Evolutionary conservation across 805 yeast species (phyloP).

Genomic region (Ogataea chonburiensis): DNA sequence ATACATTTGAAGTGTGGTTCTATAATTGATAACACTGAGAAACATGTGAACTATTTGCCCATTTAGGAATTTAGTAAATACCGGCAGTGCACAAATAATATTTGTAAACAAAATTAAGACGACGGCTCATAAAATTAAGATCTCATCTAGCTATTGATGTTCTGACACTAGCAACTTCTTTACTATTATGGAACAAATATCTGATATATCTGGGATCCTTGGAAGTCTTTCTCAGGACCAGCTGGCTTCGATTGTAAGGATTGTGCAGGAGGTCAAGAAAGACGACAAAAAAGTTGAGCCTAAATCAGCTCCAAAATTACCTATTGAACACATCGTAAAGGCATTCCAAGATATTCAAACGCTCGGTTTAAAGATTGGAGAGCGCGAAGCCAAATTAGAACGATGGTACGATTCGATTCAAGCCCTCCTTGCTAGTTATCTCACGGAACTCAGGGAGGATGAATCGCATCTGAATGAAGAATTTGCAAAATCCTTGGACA

Average conservation of each 20-base stretch:
- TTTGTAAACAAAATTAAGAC: conserved; percentile 14
- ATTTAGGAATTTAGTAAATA: conserved; percentile 13
- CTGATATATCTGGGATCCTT: conserved; percentile 1
- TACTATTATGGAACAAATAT: conserved; percentile 1
- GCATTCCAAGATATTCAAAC: conserved; percentile 15
- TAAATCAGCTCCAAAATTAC: background rate
- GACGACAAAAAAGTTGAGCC: conserved; percentile 3
- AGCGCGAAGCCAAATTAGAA: conserved; percentile 12
- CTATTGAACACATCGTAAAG: conserved; percentile 12
- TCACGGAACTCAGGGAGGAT: conserved; percentile 14
- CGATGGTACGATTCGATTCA: conserved; percentile 17
- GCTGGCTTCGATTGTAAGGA: conserved; percentile 13
- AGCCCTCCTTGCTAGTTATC: conserved; percentile 6
- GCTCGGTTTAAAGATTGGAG: conserved; percentile 15
- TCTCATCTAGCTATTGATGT: background rate
- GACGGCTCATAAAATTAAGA: conserved; percentile 8
- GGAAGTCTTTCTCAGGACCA: conserved; percentile 15
- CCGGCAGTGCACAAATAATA: conserved; percentile 1
- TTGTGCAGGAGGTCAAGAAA: conserved; percentile 7
- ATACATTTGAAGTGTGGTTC: too few species aligned
- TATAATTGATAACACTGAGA: too few species aligned
- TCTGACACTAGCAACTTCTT: background rate
- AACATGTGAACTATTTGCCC: conserved; percentile 12
- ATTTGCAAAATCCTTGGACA: conserved; percentile 28
- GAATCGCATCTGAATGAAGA: conserved; percentile 21